Percentiles rank a stretch among this genome's conserved stretches.
phyloP scores from a whole-genome alignment of 495 filamentous ascomycete genomes.

The Tuber borchii region DNA sequence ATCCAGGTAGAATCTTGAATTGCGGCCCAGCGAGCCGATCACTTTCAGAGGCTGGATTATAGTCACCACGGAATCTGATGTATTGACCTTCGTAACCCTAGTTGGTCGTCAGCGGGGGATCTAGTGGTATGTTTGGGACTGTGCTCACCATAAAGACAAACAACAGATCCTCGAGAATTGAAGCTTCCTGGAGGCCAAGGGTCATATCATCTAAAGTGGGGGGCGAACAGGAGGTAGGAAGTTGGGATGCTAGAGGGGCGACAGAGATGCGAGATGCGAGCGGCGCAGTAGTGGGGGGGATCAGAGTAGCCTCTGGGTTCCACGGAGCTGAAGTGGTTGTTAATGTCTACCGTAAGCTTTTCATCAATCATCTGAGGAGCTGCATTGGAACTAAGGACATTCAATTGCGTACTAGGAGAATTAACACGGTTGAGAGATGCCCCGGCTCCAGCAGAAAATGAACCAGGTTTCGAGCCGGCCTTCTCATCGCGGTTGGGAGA shows the following conservation, averaged over 20 bases:
- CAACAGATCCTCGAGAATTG: slow-evolving; percentile 79
- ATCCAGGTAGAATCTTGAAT: slow-evolving; percentile 71
- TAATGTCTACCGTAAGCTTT: slow-evolving; percentile 20
- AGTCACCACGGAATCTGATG: slow-evolving; percentile 73
- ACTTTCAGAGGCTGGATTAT: slow-evolving; percentile 76
- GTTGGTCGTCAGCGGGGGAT: background rate
- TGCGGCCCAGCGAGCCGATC: slow-evolving; percentile 73
- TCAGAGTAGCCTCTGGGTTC: slow-evolving; percentile 73
- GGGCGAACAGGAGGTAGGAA: slow-evolving; percentile 67
- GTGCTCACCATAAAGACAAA: slow-evolving; percentile 73
- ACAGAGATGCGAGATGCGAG: slow-evolving; percentile 79
- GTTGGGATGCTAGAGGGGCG: slow-evolving; percentile 66
- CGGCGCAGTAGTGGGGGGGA: slow-evolving; percentile 81
- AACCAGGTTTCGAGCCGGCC: slow-evolving; percentile 20
- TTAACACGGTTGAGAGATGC: slow-evolving; percentile 10
- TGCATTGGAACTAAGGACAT: background rate
- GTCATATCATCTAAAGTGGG: slow-evolving; percentile 64
- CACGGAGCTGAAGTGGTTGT: slow-evolving; percentile 52
- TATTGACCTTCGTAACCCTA: slow-evolving; percentile 92
- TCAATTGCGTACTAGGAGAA: slow-evolving; percentile 2
- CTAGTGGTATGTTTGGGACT: background rate
- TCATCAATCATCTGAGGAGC: slow-evolving; percentile 14
- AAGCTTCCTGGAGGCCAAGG: slow-evolving; percentile 72
- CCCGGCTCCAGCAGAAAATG: slow-evolving; percentile 20
- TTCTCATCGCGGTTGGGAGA: slow-evolving; percentile 20